A percentile compares a stretch with the other conserved stretches of the same genome.
Evolutionary conservation across 371 early-diverging fungal species (phyloP).

Genomic region (Mortierella sp.): DNA sequence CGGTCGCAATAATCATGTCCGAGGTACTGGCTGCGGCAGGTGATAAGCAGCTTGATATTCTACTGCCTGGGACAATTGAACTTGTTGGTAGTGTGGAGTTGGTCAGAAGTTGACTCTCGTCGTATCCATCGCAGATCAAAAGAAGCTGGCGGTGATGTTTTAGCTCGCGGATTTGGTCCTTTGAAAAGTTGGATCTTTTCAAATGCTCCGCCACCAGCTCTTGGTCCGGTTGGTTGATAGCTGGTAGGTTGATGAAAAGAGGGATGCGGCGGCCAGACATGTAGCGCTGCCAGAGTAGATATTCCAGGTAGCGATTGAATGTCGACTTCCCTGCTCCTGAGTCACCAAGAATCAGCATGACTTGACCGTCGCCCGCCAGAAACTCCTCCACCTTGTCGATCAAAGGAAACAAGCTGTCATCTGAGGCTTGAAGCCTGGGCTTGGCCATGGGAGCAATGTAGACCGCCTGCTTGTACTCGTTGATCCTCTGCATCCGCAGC

Average conservation of each 20-base stretch:
- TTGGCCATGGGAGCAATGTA: slow-evolving; percentile 1
- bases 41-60: slow-evolving; percentile 19
- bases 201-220: neutral
- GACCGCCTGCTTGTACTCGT: neutral
- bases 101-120: neutral
- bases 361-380: neutral
- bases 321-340: slow-evolving; percentile 17
- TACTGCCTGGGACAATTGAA: neutral
- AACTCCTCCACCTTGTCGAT: neutral
- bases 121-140: slow-evolving; percentile 22
- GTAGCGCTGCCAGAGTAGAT: neutral
- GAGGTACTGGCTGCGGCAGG: slow-evolving; percentile 6
- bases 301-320: neutral
- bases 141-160: neutral
- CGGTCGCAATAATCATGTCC: neutral
- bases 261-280: neutral
- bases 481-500: no score
- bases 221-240: neutral
- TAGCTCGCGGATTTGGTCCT: slow-evolving; percentile 5
- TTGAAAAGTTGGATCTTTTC: neutral
- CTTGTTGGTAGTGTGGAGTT: slow-evolving; percentile 1
- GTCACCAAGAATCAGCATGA: slow-evolving; percentile 8
- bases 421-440: neutral
- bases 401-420: neutral
- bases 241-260: neutral